Evolutionary conservation across 2,329 filamentous ascomycete genomes (phyloP), one percentile per base, ranked within the genome.

Genomic region (Colletotrichum tropicicola): DNA sequence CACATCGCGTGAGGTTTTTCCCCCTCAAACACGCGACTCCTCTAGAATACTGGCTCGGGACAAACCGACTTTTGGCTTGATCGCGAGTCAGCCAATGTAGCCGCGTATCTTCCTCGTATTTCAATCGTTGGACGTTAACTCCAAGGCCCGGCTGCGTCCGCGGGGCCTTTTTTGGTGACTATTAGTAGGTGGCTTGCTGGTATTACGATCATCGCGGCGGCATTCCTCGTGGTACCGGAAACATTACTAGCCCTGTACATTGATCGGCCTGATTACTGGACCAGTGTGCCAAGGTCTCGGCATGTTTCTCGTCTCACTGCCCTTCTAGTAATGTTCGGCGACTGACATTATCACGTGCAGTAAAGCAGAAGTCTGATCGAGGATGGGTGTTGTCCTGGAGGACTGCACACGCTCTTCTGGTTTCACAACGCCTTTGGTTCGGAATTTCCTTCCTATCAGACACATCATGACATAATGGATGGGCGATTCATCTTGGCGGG

Each of bases 241-340:
- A 41, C 7, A 3, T 43, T 59, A 9, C 19, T 57, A n/a, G n/a
- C n/a, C n/a, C n/a, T n/a, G n/a, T n/a, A n/a, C n/a, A n/a, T n/a
- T n/a, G n/a, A n/a, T n/a, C n/a, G n/a, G n/a, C n/a, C n/a, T n/a
- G n/a, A n/a, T n/a, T n/a, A n/a, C n/a, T n/a, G n/a, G n/a, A n/a
- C n/a, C n/a, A 43, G 8, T 8, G 23, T 17, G 30, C 41, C 6
- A 61, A 56, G 49, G 30, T 61, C 13, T 61, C 58, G 23, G 51
- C 30, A 32, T 25, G 52, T 43, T 10, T 37, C 28, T 27, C 7
- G 25, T 27, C 48, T 7, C 17, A 21, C 17, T 27, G 10, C 27
- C 23, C 13, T 13, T 9, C 1, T 30, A 10, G 8, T 21, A n/a
- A 32, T 2, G 23, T 9, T 44, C 3, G 21, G 15, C 6, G 12